Evolutionary conservation across 2,329 filamentous ascomycete species (phyloP), one percentile per base, ranked within the genome.

Genomic region (Fusarium veterinarium): DNA sequence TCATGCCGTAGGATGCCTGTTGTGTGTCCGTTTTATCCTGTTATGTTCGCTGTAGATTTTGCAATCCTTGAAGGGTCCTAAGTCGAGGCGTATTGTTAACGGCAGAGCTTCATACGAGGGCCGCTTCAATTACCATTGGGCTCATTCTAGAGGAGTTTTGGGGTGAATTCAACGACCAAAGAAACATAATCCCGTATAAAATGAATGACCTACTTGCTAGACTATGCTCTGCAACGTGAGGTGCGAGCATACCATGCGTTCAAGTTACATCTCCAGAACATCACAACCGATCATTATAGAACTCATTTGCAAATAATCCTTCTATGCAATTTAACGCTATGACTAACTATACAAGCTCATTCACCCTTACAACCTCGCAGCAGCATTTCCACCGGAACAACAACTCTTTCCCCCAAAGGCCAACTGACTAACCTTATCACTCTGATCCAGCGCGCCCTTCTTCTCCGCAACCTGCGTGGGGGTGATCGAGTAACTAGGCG

Each of bases 401-500:
- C 73, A 75, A 16, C 67, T 72, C 69, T 67, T 74, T 2, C 72
- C 73, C 2, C 67, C 76, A 58, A 78, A 77, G 2, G 76, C 76
- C 67, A 78, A 33, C 66, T 76, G 71, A 23, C 77, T 80, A 10
- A 69, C 56, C 46, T 71, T 64, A 23, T 74, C 64, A 12, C 68
- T 60, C 19, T 75, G 74, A 44, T 79, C 77, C 23, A 73, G 14
- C 4, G 68, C 75, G 3, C 69, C 73, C 73, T 76, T 73, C 52
- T 75, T 60, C 28, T 74, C 76, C 4, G 66, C 67, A 20, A 71
- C 75, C 51, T 76, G 86, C 80, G 59, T 78, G 9, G 76, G 76
- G 0, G 73, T 75, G 23, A 75, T 71, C 0, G 74, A 76, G 62
- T 78, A 78, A 42, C 75, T 77, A 6, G 94, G 93, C 62, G 92